Conservation (phyloP, 73 alveolate genomes). For the Paramecium sonneborni region DNA sequence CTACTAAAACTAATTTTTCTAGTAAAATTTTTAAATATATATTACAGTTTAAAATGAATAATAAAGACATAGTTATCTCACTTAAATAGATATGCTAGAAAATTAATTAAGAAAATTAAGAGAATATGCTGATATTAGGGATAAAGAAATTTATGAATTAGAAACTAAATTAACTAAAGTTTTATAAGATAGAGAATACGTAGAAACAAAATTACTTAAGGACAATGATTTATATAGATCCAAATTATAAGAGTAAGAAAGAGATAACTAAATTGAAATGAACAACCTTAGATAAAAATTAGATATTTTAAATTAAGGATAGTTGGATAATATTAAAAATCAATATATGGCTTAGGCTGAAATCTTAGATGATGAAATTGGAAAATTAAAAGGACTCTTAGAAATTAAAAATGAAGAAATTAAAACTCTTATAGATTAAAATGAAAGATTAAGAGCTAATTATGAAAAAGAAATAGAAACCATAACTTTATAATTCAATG, state of each 20-base stretch:
- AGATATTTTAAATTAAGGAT: conserved; percentile 15
- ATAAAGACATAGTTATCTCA: conserved; percentile 38
- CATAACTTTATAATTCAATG: neutral
- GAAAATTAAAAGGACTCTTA: conserved; percentile 24
- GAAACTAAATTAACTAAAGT: neutral
- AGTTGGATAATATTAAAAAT: conserved; percentile 12
- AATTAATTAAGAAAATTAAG: conserved; percentile 10
- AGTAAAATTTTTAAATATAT: neutral
- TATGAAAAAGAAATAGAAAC: conserved; percentile 30
- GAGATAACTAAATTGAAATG: conserved; percentile 31
- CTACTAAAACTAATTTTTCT: conserved; percentile 50
- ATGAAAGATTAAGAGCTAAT: conserved; percentile 34
- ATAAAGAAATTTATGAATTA: conserved; percentile 37
- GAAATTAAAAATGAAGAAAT: conserved; percentile 44
- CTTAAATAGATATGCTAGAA: conserved; percentile 10
- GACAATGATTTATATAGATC: conserved; percentile 15
- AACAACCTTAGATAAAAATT: conserved; percentile 23
- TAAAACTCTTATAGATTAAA: conserved; percentile 5
- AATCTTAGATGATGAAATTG: conserved; percentile 45
- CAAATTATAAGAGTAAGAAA: neutral
- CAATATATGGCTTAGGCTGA: conserved; percentile 20
- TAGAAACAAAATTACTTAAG: neutral
- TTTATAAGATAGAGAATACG: neutral
- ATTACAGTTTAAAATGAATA: conserved; percentile 53
- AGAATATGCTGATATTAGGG: conserved; percentile 52